Evolutionary conservation across 345 rosid species (phyloP).

Genomic region (Aurinia saxatilis): DNA sequence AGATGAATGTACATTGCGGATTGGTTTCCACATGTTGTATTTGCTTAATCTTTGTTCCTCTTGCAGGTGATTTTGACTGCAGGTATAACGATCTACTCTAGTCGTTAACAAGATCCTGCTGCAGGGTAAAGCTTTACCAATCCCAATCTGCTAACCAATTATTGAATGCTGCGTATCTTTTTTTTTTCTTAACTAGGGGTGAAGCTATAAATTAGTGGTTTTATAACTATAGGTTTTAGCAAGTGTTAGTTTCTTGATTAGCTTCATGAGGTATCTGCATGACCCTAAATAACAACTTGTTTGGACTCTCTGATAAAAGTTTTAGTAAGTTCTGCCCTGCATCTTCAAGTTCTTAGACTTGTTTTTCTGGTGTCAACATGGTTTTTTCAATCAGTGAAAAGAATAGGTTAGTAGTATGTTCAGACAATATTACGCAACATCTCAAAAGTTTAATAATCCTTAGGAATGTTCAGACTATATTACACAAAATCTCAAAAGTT

Average conservation of each 20-base stretch:
- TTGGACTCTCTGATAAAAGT: not conserved
- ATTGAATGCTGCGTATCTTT: not conserved
- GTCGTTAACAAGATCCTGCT: not conserved
- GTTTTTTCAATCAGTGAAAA: not conserved
- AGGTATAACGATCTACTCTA: slow-evolving; percentile 3
- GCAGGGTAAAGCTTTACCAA: not conserved
- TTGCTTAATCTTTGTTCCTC: slow-evolving; percentile 2
- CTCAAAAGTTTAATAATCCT: not conserved
- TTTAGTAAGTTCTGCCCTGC: not conserved
- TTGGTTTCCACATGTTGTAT: not conserved
- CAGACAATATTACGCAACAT: not conserved
- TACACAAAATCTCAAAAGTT: not conserved
- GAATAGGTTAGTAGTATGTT: not conserved
- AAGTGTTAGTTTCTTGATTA: not conserved
- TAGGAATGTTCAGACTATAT: not conserved
- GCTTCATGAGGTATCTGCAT: not conserved
- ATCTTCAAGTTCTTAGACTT: not conserved
- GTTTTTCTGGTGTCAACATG: not conserved
- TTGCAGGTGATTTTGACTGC: slow-evolving; percentile 24
- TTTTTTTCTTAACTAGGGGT: not conserved
- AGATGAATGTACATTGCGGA: not conserved
- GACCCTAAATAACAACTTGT: not conserved
- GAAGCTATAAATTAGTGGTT: not conserved
- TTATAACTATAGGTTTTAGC: not conserved
- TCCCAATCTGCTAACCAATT: not conserved